Conservation (phyloP, 352 stramenopile species). For the Globisporangium splendens region DNA sequence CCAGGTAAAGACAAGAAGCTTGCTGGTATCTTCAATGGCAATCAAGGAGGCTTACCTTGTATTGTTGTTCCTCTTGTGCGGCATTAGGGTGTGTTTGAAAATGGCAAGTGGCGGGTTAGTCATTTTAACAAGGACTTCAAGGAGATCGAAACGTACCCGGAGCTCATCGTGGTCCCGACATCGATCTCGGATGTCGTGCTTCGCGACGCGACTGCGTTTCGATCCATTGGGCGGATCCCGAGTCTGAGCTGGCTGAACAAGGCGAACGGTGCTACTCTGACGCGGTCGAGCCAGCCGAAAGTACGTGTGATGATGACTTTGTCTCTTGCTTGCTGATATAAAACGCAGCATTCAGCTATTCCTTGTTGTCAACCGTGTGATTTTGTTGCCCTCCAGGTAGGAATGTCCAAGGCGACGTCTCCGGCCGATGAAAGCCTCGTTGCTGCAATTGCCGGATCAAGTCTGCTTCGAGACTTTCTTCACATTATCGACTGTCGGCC, state of each 20-base stretch:
- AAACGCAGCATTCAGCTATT: no score
- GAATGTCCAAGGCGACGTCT: constrained; percentile 77
- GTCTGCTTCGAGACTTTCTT: constrained; percentile 54
- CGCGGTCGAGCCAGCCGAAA: constrained; percentile 80
- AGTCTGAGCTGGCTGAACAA: constrained; percentile 71
- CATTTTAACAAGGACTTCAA: constrained; percentile 67
- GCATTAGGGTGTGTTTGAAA: constrained; percentile 48
- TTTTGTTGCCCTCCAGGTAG: constrained; percentile 33
- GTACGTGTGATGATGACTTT: constrained; percentile 11
- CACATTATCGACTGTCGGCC: constrained; percentile 84
- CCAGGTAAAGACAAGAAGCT: constrained; percentile 15
- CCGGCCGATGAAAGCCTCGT: constrained; percentile 70
- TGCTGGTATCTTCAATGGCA: constrained; percentile 1
- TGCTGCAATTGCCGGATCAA: constrained; percentile 60
- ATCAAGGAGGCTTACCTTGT: neutral
- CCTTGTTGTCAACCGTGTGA: neutral
- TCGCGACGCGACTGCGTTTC: constrained; percentile 64
- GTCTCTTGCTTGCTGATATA: no score
- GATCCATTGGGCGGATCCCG: constrained; percentile 70
- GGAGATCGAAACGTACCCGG: constrained; percentile 92
- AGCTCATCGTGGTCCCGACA: constrained; percentile 90
- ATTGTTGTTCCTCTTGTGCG: neutral
- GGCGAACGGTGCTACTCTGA: constrained; percentile 57
- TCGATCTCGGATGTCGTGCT: constrained; percentile 88
- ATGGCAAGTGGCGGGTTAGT: constrained; percentile 59